Conservation (phyloP, 2,329 filamentous ascomycete genomes). For the Cytospora schulzeri region DNA sequence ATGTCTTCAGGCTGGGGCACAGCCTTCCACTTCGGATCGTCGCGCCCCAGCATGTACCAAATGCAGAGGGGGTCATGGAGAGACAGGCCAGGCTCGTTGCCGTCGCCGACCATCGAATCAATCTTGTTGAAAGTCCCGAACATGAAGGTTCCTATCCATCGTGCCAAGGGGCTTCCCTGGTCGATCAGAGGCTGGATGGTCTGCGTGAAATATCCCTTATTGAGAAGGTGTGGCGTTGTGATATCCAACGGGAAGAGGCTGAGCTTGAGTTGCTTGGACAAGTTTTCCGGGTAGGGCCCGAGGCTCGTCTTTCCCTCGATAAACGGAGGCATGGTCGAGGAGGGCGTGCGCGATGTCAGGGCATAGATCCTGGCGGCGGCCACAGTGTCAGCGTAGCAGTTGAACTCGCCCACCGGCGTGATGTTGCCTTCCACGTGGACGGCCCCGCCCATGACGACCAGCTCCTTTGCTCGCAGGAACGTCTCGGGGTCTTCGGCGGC, state of each 20-base stretch:
- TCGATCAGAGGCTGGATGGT: constrained; percentile 58
- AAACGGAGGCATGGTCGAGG: constrained; percentile 77
- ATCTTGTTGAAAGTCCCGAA: constrained; percentile 71
- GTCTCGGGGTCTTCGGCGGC: constrained; percentile 86
- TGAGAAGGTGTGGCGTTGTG: constrained; percentile 70
- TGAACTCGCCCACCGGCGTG: constrained; percentile 89
- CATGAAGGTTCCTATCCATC: constrained; percentile 74
- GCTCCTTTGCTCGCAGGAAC: constrained; percentile 85
- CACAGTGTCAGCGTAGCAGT: constrained; percentile 85
- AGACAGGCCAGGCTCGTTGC: constrained; percentile 60
- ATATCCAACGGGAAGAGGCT: constrained; percentile 78
- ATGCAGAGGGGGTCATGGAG: constrained; percentile 79
- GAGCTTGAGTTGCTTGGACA: constrained; percentile 66
- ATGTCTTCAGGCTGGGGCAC: constrained; percentile 73
- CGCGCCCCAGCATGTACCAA: constrained; percentile 73
- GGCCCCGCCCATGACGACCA: constrained; percentile 94
- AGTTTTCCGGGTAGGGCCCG: constrained; percentile 62
- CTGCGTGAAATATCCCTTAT: constrained; percentile 59
- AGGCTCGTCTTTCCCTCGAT: constrained; percentile 54
- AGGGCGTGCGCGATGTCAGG: constrained; percentile 72
- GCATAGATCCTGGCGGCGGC: constrained; percentile 78
- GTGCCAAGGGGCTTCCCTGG: constrained; percentile 70
- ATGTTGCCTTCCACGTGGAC: constrained; percentile 81
- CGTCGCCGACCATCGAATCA: constrained; percentile 61
- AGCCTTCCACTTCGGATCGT: constrained; percentile 59